Percentiles rank a stretch among this genome's conserved stretches.
Evolutionary conservation across 345 rosid genomes (phyloP).

Genomic region (Ricinus communis): DNA sequence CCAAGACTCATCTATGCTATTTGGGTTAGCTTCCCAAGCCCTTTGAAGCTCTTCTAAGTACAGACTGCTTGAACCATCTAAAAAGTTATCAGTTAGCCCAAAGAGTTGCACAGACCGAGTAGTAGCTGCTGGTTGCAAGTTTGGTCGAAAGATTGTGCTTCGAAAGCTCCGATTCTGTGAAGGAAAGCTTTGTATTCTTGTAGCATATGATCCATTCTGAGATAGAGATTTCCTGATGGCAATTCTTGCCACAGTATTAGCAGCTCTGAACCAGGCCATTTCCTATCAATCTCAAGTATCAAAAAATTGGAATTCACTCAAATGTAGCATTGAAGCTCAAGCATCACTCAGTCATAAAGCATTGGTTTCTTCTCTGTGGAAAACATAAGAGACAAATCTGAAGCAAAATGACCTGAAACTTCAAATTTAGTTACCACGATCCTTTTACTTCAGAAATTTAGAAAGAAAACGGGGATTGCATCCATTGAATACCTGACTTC

Average conservation of each 20-base stretch:
- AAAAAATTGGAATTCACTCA: background rate
- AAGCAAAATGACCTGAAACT: background rate
- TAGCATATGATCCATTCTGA: conserved; percentile 40
- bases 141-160: conserved; percentile 48
- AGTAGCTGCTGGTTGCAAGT: conserved; percentile 55
- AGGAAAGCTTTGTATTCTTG: conserved; percentile 43
- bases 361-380: background rate
- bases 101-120: conserved; percentile 72
- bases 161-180: conserved; percentile 43
- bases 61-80: conserved; percentile 78
- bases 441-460: no score
- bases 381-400: background rate
- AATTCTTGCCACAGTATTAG: conserved; percentile 53
- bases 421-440: background rate
- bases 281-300: conserved; percentile 8
- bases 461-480: no score
- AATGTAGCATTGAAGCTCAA: background rate
- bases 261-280: conserved; percentile 74
- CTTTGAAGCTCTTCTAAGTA: conserved; percentile 77
- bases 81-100: conserved; percentile 69
- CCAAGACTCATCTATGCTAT: conserved; percentile 82
- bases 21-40: conserved; percentile 79
- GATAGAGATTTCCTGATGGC: conserved; percentile 60
- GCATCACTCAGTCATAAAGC: background rate
- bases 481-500: no score